Percentiles rank a stretch among this genome's conserved stretches.
These are phyloP conservation scores for Postia placenta DNA, from an alignment of 768 basidiomycete species.

Conservation along the genomic window DNA sequence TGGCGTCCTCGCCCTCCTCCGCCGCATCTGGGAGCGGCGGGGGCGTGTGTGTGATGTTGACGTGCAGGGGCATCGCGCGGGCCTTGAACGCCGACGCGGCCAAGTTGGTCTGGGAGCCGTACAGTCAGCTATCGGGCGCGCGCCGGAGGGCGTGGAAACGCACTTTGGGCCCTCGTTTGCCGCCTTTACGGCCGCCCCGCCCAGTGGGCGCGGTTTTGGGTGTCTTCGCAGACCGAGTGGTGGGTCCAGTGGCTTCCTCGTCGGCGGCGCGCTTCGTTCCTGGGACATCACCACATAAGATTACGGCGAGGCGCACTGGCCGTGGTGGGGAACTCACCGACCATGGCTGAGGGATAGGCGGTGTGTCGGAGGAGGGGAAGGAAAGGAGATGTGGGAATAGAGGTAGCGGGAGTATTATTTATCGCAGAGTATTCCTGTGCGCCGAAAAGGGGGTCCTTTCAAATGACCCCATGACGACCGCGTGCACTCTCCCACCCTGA, in stretches of 20 bases:
- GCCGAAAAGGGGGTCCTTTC: constrained; percentile 6
- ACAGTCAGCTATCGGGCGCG: background rate
- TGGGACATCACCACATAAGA: constrained; percentile 4
- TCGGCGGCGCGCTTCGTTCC: constrained; percentile 22
- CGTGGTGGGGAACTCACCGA: background rate
- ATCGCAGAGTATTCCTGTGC: constrained; percentile 3
- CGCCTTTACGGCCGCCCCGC: constrained; percentile 29
- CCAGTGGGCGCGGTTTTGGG: constrained; percentile 27
- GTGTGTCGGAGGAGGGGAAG: constrained; percentile 3
- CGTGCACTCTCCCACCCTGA: constrained; percentile 19
- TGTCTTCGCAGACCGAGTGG: constrained; percentile 37
- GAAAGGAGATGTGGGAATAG: background rate
- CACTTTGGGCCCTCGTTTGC: constrained; percentile 44
- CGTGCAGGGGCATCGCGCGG: constrained; percentile 64
- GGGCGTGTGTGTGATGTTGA: constrained; percentile 61
- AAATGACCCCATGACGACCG: constrained; percentile 21
- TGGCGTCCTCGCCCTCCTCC: constrained; percentile 23
- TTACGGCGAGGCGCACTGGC: constrained; percentile 3
- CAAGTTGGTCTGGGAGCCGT: constrained; percentile 33
- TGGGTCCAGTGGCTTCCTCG: constrained; percentile 14
- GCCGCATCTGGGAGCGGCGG: constrained; percentile 30
- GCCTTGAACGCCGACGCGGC: constrained; percentile 49
- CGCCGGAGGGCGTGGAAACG: constrained; percentile 9
- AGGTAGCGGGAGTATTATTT: constrained; percentile 1
- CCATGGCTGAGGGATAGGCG: background rate